phyloP scores from a whole-genome alignment of 257 asterid genomes.

The Lantana camara region DNA sequence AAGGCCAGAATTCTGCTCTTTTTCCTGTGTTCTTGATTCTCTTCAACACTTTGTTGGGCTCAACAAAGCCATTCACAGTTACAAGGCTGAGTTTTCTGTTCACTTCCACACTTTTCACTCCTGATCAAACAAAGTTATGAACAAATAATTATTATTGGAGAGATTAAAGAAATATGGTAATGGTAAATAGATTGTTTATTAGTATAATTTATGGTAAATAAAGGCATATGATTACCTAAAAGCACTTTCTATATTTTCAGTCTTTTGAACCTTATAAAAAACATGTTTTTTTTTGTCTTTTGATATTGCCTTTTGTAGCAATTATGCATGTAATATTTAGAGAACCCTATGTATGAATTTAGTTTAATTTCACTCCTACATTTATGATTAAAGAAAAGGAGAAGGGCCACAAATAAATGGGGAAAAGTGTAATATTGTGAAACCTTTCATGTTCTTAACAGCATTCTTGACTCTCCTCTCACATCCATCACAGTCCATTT shows the following conservation, averaged over 20 bases:
- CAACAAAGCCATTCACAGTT: conserved; percentile 66
- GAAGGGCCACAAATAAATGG: neutral
- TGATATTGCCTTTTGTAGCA: neutral
- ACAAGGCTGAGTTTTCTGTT: conserved; percentile 59
- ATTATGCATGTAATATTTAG: neutral
- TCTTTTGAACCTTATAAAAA: too few species aligned
- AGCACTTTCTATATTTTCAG: neutral
- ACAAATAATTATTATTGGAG: neutral
- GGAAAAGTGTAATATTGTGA: neutral
- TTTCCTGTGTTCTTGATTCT: conserved; percentile 75
- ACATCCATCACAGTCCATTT: conserved; percentile 99
- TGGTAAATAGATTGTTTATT: neutral
- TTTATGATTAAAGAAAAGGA: too few species aligned
- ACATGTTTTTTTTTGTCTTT: too few species aligned
- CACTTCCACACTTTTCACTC: conserved; percentile 70
- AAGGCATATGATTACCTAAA: neutral
- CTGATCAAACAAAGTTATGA: conserved; percentile 34
- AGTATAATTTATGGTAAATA: neutral
- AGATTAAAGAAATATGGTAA: neutral
- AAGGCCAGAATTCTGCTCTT: conserved; percentile 90
- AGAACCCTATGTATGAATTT: neutral
- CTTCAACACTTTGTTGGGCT: conserved; percentile 63
- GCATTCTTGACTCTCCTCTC: conserved; percentile 89
- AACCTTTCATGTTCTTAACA: conserved; percentile 73
- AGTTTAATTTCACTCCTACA: neutral